Percentiles rank a stretch among this genome's conserved stretches.
phyloP scores from a whole-genome alignment of 495 filamentous ascomycete species.

The Penicillium turbatum region DNA sequence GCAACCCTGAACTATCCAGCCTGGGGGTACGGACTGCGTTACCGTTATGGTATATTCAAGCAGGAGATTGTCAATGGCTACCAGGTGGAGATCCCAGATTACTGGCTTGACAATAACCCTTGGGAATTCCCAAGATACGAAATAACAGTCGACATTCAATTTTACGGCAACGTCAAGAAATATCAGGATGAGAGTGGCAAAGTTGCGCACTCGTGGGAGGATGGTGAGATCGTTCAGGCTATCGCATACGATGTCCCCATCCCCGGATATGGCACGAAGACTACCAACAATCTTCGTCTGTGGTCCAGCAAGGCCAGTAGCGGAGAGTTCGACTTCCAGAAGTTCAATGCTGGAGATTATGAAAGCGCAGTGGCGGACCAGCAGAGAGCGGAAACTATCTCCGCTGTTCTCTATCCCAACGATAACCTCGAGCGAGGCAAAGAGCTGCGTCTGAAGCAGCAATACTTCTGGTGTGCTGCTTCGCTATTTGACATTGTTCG shows the following conservation, averaged over 20 bases:
- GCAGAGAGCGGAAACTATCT: slow-evolving; percentile 95
- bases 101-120: slow-evolving; percentile 98
- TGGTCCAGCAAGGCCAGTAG: slow-evolving; percentile 97
- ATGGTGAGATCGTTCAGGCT: slow-evolving; percentile 87
- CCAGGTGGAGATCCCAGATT: slow-evolving; percentile 95
- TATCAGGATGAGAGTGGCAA: slow-evolving; percentile 72
- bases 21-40: slow-evolving; percentile 94
- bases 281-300: slow-evolving; percentile 91
- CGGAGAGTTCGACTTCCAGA: slow-evolving; percentile 98
- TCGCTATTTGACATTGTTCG: slow-evolving; percentile 94
- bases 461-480: slow-evolving; percentile 99
- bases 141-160: slow-evolving; percentile 91
- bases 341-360: slow-evolving; percentile 98
- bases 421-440: slow-evolving; percentile 96
- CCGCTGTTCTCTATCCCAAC: slow-evolving; percentile 94
- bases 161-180: slow-evolving; percentile 80
- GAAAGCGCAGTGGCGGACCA: slow-evolving; percentile 95
- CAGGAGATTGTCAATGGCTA: slow-evolving; percentile 98
- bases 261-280: slow-evolving; percentile 81
- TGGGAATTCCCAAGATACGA: slow-evolving; percentile 98
- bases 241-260: slow-evolving; percentile 95
- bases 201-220: slow-evolving; percentile 70
- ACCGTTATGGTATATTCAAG: slow-evolving; percentile 98
- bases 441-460: slow-evolving; percentile 95
- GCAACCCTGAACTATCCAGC: slow-evolving; percentile 92